phyloP scores from a whole-genome alignment of 257 asterid genomes.

The Nicotiana obtusifolia region DNA sequence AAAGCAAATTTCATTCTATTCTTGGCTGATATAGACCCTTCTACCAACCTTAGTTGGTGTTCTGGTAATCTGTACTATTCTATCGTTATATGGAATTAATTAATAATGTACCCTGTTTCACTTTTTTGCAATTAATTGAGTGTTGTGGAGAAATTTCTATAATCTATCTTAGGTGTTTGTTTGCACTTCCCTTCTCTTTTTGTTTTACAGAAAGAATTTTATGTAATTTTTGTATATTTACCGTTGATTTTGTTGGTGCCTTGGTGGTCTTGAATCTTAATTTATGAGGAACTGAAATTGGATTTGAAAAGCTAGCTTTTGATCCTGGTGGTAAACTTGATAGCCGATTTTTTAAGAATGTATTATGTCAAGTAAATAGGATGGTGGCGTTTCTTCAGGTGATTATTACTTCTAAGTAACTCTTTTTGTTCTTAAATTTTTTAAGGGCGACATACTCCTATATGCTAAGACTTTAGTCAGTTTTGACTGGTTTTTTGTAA shows the following conservation, averaged over 20 bases:
- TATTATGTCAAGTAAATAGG: neutral
- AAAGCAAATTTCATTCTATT: slow-evolving; percentile 74
- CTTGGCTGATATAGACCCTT: slow-evolving; percentile 82
- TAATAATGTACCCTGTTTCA: no score
- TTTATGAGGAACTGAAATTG: neutral
- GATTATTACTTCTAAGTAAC: neutral
- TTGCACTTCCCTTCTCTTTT: neutral
- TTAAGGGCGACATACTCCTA: neutral
- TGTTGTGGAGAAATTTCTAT: no score
- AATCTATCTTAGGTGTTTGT: no score
- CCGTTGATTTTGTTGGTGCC: neutral
- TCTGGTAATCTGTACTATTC: slow-evolving; percentile 45
- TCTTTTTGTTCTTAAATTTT: neutral
- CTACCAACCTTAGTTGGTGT: slow-evolving; percentile 93
- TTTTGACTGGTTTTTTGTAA: no score
- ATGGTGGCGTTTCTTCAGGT: neutral
- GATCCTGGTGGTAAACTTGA: neutral
- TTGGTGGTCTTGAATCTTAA: neutral
- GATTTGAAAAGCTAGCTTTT: neutral
- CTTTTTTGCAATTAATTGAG: no score
- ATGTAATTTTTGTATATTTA: neutral
- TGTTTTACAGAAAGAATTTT: no score
- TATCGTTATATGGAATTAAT: no score
- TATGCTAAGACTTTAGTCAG: neutral
- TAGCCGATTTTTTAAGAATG: neutral